phyloP scores from a whole-genome alignment of 768 basidiomycete species.

The Tricholoma sp. region DNA sequence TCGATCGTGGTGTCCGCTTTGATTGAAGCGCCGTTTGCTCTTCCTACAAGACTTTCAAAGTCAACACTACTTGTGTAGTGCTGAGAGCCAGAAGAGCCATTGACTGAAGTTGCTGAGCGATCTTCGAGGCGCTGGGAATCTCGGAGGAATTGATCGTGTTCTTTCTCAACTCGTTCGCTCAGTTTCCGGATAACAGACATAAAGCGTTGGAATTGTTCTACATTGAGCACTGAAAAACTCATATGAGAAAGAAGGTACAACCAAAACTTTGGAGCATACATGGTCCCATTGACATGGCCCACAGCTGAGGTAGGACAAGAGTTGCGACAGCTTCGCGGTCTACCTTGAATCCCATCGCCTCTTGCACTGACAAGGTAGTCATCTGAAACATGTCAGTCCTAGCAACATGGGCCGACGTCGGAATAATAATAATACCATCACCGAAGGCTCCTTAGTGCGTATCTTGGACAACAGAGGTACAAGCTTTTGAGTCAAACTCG shows the following conservation, averaged over 20 bases:
- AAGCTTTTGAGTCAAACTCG: slow-evolving; percentile 89
- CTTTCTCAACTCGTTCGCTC: slow-evolving; percentile 84
- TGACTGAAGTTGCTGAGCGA: slow-evolving; percentile 46
- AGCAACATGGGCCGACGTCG: background rate
- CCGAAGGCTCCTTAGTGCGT: slow-evolving; percentile 92
- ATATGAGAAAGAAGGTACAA: slow-evolving; percentile 2
- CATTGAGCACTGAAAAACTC: slow-evolving; percentile 53
- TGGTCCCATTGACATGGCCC: slow-evolving; percentile 98
- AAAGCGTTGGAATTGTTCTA: slow-evolving; percentile 88
- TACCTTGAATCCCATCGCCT: slow-evolving; percentile 93
- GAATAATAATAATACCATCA: slow-evolving; percentile 58
- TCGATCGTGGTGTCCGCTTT: slow-evolving; percentile 41
- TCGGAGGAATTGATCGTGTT: slow-evolving; percentile 88
- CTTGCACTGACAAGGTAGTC: slow-evolving; percentile 86
- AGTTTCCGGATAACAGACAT: slow-evolving; percentile 79
- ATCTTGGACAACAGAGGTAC: slow-evolving; percentile 94
- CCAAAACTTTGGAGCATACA: slow-evolving; percentile 39
- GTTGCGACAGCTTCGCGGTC: slow-evolving; percentile 91
- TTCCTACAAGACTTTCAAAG: slow-evolving; percentile 84
- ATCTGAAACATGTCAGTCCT: slow-evolving; percentile 41
- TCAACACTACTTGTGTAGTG: slow-evolving; percentile 54
- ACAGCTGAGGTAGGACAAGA: slow-evolving; percentile 84
- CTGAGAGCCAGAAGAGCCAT: slow-evolving; percentile 31
- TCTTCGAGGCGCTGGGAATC: slow-evolving; percentile 92
- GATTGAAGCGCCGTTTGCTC: slow-evolving; percentile 37